Evolutionary conservation across 2,329 filamentous ascomycete genomes (phyloP), one percentile per base, ranked within the genome.

Genomic region (Epichloe brachyelytri): DNA sequence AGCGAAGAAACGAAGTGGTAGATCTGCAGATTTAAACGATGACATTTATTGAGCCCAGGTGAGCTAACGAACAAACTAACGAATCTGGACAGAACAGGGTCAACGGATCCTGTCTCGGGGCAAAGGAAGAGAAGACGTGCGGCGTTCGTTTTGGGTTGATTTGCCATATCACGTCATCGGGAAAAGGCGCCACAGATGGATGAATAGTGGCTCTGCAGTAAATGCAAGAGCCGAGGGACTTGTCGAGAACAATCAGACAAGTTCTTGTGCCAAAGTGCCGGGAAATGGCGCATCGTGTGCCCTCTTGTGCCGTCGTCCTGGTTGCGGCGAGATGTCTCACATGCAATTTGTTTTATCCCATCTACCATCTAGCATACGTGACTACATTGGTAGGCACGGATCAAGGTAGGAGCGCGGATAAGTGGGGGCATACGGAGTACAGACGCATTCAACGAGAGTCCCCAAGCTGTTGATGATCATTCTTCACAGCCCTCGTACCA

Each of bases 151-250:
- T 43, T 43, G 6, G 26, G 17, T 37, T 20, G 19, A n/a, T 33
- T 49, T 33, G 40, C 47, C 19, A 36, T 49, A 49, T 36, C 47
- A 49, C 47, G 47, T 43, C 47, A 49, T 49, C 47, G 40, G 30
- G 30, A 22, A 26, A 43, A 12, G 5, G 40, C 47, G 47, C 47
- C 39, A 43, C 40, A 15, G 47, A 36, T 49, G 38, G 34, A 41
- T 41, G 26, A 11, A 15, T 14, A 17, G n/a, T 41, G 22, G 46
- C 37, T 30, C 26, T 30, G 26, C 26, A 10, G 26, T 30, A 3
- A 30, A 30, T 8, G 26, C 26, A 30, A 30, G 26, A 10, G 26
- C 20, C 40, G 40, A 43, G n/a, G 19, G 40, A 11, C 40, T 5
- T 11, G 40, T 43, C 19, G 20, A 19, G 40, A 43, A 22, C 39